Conservation (phyloP, 352 stramenopile genomes). For the Pythium chondricola region DNA sequence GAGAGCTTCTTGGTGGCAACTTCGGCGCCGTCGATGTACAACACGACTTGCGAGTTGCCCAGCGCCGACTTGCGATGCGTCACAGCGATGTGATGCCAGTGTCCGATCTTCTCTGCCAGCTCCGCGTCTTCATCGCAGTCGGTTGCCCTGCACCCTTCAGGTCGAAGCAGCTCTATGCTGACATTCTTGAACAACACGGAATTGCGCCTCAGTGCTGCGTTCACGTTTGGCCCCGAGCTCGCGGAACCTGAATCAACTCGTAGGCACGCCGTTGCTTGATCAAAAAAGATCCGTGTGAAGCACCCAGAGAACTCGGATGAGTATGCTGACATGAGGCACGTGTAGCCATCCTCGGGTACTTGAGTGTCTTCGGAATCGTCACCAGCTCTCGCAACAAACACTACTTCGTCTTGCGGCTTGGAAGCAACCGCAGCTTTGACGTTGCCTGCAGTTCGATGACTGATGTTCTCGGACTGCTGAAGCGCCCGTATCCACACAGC, state of each 20-base stretch:
- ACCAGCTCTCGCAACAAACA: constrained; percentile 22
- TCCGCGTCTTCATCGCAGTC: constrained; percentile 2
- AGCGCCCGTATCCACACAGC: constrained; percentile 63
- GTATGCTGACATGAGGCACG: constrained; percentile 70
- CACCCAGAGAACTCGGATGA: constrained; percentile 54
- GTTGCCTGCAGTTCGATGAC: constrained; percentile 16
- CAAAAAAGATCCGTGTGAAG: constrained; percentile 71
- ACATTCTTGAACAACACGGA: constrained; percentile 62
- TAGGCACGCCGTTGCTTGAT: constrained; percentile 51
- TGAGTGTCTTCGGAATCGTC: not conserved
- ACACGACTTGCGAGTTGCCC: constrained; percentile 59
- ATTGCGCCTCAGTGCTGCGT: constrained; percentile 42
- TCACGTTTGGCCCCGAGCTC: constrained; percentile 47
- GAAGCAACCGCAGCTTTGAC: constrained; percentile 18
- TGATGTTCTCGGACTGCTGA: constrained; percentile 40
- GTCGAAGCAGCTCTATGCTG: constrained; percentile 26
- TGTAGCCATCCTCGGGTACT: constrained; percentile 36
- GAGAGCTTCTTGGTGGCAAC: constrained; percentile 67
- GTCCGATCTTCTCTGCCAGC: constrained; percentile 19
- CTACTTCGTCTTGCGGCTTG: constrained; percentile 16
- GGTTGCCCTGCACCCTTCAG: not conserved
- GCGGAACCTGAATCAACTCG: constrained; percentile 56
- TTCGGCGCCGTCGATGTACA: constrained; percentile 72
- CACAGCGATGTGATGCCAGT: constrained; percentile 74
- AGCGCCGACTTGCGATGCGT: constrained; percentile 66